These are phyloP conservation scores for Pseudopediastrum boryanum DNA, from an alignment of 139 green algal species.

Conservation along the genomic window DNA sequence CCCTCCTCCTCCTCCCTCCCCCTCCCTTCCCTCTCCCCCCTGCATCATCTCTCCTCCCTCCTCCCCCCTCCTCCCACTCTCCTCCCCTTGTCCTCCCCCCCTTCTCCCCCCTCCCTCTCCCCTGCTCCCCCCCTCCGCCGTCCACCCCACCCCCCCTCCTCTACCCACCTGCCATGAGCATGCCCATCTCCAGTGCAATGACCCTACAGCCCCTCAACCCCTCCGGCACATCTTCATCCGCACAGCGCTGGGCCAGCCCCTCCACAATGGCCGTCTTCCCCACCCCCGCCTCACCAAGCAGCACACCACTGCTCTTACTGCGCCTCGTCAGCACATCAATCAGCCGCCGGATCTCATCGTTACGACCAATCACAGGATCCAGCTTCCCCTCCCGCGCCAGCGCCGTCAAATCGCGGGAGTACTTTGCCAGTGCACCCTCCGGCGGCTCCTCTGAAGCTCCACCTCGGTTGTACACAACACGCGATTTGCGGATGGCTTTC, in stretches of 20 bases:
- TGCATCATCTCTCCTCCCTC: too few species aligned
- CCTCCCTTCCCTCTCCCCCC: too few species aligned
- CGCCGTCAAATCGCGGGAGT: conserved; percentile 75
- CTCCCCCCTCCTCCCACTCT: too few species aligned
- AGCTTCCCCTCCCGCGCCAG: conserved; percentile 71
- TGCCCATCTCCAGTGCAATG: conserved; percentile 92
- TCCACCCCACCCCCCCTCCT: not conserved
- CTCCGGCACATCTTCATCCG: conserved; percentile 89
- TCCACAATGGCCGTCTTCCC: conserved; percentile 90
- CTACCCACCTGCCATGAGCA: conserved; percentile 84
- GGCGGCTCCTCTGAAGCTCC: not conserved
- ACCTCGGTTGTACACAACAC: conserved; percentile 60
- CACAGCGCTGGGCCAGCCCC: conserved; percentile 91
- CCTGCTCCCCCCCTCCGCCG: too few species aligned
- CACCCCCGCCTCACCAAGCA: conserved; percentile 70
- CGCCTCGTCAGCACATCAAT: conserved; percentile 91
- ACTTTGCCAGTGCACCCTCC: conserved; percentile 53
- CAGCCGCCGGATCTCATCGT: conserved; percentile 78
- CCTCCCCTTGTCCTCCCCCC: too few species aligned
- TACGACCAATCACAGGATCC: conserved; percentile 82
- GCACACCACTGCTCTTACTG: conserved; percentile 82
- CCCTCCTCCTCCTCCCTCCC: too few species aligned
- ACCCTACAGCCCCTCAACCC: conserved; percentile 48
- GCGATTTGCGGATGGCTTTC: conserved; percentile 64
- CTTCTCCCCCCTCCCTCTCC: not conserved